Evolutionary conservation across 139 green algal genomes (phyloP).

Genomic region (Chlorella sp.): DNA sequence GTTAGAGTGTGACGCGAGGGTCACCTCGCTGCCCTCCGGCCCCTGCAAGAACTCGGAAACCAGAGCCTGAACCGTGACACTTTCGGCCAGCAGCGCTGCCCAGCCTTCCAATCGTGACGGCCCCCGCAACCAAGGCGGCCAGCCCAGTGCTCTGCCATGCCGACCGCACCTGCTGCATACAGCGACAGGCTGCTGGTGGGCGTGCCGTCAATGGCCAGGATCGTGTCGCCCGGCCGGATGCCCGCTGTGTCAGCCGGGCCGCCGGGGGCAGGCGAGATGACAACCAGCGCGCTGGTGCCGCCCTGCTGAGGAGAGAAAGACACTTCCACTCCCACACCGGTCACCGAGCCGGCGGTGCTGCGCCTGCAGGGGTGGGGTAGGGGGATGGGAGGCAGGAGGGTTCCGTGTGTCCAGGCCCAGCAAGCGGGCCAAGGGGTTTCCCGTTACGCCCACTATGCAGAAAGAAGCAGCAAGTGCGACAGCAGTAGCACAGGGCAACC

Average conservation of each 20-base stretch:
- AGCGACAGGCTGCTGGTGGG: constrained; percentile 73
- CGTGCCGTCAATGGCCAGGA: constrained; percentile 82
- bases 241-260: constrained; percentile 90
- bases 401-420: neutral
- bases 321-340: constrained; percentile 83
- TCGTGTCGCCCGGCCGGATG: constrained; percentile 79
- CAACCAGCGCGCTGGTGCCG: constrained; percentile 31
- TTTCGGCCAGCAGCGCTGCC: too few species aligned
- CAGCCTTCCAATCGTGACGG: too few species aligned
- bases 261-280: constrained; percentile 82
- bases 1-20: too few species aligned
- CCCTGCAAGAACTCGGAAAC: too few species aligned
- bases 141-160: too few species aligned
- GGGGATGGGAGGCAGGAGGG: constrained; percentile 18
- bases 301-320: constrained; percentile 40
- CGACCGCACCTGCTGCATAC: constrained; percentile 79
- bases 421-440: neutral
- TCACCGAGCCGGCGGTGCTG: constrained; percentile 68
- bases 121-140: too few species aligned
- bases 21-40: constrained; percentile 62
- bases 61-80: too few species aligned
- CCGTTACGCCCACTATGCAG: too few species aligned
- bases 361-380: constrained; percentile 68
- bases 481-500: neutral
- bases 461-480: neutral